phyloP scores from a whole-genome alignment of 768 basidiomycete genomes.

The Asterophora parasitica region DNA sequence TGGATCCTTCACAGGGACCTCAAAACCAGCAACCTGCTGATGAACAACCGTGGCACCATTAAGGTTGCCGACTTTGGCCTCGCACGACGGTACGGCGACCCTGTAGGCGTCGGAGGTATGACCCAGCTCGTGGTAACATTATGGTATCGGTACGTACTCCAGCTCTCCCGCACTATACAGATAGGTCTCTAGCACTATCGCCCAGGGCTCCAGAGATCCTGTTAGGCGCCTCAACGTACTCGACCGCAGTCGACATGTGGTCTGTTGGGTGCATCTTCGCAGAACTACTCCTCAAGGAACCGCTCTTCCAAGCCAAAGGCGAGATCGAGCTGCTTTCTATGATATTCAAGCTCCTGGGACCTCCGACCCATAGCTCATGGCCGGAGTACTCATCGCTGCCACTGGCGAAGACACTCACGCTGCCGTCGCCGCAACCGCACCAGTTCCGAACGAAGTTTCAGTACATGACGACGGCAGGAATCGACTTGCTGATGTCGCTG shows the following conservation, averaged over 20 bases:
- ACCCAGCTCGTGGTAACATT: conserved; percentile 97
- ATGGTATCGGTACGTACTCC: conserved; percentile 82
- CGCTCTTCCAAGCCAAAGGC: conserved; percentile 94
- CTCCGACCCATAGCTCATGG: conserved; percentile 87
- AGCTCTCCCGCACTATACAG: conserved; percentile 1
- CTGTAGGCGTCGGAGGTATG: conserved; percentile 92
- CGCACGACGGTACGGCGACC: conserved; percentile 93
- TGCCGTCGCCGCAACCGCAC: conserved; percentile 69
- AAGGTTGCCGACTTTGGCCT: conserved; percentile 99
- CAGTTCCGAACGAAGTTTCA: conserved; percentile 84
- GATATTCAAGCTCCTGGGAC: conserved; percentile 93
- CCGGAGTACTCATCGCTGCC: conserved; percentile 79
- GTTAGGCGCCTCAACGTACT: conserved; percentile 88
- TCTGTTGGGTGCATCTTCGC: conserved; percentile 98
- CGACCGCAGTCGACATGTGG: conserved; percentile 97
- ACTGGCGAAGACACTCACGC: conserved; percentile 69
- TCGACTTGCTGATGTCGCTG: conserved; percentile 78
- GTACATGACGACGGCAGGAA: conserved; percentile 75
- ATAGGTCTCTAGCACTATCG: conserved; percentile 12
- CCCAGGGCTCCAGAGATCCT: conserved; percentile 91
- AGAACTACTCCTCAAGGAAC: conserved; percentile 91
- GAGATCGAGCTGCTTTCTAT: conserved; percentile 89
- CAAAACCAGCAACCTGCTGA: conserved; percentile 95
- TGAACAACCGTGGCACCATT: conserved; percentile 99
- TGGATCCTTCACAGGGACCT: conserved; percentile 98